Percentiles rank a stretch among this genome's conserved stretches.
These are phyloP conservation scores for Saccharomycopsis hybrid DNA, from an alignment of 1,139 yeast genomes.

Conservation along the genomic window DNA sequence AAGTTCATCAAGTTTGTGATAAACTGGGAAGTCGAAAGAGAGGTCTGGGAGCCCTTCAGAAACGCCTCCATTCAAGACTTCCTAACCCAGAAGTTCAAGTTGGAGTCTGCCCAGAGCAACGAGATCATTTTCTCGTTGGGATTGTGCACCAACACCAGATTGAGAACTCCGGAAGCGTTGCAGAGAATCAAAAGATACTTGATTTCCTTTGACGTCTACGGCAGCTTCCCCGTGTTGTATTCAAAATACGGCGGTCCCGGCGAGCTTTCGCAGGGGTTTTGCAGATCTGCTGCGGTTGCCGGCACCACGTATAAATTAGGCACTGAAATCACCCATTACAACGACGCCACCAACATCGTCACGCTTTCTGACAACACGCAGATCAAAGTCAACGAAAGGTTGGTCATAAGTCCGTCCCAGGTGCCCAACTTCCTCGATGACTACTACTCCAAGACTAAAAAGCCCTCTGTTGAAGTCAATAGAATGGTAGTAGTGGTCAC, in stretches of 20 bases:
- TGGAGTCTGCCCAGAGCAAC: slow-evolving; percentile 67
- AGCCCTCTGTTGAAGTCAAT: slow-evolving; percentile 43
- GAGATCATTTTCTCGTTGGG: slow-evolving; percentile 87
- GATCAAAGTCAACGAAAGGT: slow-evolving; percentile 68
- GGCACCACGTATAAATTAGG: slow-evolving; percentile 89
- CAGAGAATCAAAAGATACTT: slow-evolving; percentile 78
- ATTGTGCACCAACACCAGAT: slow-evolving; percentile 52
- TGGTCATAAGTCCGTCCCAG: slow-evolving; percentile 68
- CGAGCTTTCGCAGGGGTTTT: slow-evolving; percentile 92
- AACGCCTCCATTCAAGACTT: slow-evolving; percentile 53
- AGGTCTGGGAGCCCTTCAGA: slow-evolving; percentile 49
- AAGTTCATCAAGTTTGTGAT: slow-evolving; percentile 84
- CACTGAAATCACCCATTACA: slow-evolving; percentile 56
- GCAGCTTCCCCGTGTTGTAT: slow-evolving; percentile 86
- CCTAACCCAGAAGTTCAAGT: slow-evolving; percentile 55
- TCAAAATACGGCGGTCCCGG: slow-evolving; percentile 97
- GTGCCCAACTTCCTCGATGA: slow-evolving; percentile 38
- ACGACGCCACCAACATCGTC: slow-evolving; percentile 60
- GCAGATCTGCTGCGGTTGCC: slow-evolving; percentile 97
- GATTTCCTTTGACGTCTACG: slow-evolving; percentile 85
- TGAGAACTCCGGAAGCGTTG: slow-evolving; percentile 67
- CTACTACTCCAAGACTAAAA: slow-evolving; percentile 32
- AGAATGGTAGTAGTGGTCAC: slow-evolving; percentile 78
- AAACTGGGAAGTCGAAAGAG: slow-evolving; percentile 53
- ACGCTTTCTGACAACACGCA: slow-evolving; percentile 70